Evolutionary conservation across 805 yeast genomes (phyloP).

Genomic region (Starmerella vaccinii): DNA sequence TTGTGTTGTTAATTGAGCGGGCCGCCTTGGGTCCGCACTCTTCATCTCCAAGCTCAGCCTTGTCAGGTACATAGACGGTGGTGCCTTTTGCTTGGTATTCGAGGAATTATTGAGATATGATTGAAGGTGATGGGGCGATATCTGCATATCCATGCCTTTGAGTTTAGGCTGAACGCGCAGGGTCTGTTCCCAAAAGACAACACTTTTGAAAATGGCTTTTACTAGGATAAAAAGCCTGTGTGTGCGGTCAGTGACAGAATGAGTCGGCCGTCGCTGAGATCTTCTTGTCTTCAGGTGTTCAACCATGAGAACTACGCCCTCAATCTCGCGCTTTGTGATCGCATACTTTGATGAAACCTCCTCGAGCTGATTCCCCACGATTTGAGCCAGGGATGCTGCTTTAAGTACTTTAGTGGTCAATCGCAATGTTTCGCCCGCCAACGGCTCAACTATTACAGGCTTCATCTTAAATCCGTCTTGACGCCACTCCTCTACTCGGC

Average conservation of each 20-base stretch:
- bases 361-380: conserved; percentile 7
- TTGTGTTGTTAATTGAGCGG: not conserved
- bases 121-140: not conserved
- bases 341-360: not conserved
- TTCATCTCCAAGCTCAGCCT: not conserved
- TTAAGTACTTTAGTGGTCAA: not conserved
- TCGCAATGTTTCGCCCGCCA: not conserved
- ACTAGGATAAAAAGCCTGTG: not conserved
- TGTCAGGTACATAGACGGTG: not conserved
- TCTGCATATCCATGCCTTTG: not conserved
- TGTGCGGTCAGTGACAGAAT: not conserved
- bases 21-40: not conserved
- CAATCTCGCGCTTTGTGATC: not conserved
- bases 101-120: not conserved
- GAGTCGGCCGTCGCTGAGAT: not conserved
- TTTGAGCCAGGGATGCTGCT: not conserved
- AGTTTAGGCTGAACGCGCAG: not conserved
- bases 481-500: conserved; percentile 1
- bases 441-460: not conserved
- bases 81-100: not conserved
- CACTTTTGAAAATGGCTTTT: not conserved
- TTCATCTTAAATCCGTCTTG: not conserved
- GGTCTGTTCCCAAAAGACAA: not conserved
- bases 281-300: not conserved
- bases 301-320: not conserved